Evolutionary conservation across 2,329 filamentous ascomycete genomes (phyloP).

Genomic region (Bipolaris oryzae): DNA sequence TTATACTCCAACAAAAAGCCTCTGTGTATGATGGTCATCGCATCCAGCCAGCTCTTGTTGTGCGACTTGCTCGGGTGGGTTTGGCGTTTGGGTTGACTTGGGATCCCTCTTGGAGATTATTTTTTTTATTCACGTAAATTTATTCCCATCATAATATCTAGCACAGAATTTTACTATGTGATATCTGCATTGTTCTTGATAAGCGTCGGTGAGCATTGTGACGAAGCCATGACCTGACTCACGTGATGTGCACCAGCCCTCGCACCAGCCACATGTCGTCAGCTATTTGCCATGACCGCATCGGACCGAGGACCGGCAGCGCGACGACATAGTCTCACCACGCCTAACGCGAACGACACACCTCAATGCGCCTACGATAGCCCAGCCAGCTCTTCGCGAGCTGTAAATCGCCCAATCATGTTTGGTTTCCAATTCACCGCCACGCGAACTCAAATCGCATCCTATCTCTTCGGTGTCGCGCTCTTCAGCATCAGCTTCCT

Average conservation of each 20-base stretch:
- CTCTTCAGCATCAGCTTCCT: conserved; percentile 89
- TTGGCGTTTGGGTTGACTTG: neutral
- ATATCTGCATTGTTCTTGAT: too few species aligned
- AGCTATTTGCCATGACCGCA: conserved; percentile 1
- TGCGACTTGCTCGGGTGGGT: conserved; percentile 6
- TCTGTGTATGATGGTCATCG: conserved; percentile 1
- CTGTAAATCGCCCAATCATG: conserved; percentile 30
- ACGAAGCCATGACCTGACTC: neutral
- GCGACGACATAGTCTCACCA: conserved; percentile 13
- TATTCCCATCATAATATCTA: neutral
- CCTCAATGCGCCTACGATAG: conserved; percentile 22
- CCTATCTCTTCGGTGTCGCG: conserved; percentile 81
- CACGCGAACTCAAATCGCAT: conserved; percentile 62
- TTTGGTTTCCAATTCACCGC: conserved; percentile 59
- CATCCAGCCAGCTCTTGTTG: neutral
- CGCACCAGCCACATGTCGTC: conserved; percentile 12
- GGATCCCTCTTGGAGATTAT: neutral
- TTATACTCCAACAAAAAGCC: neutral
- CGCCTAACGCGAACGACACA: conserved; percentile 4
- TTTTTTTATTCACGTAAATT: conserved; percentile 1
- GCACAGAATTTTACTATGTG: neutral
- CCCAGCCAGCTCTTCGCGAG: conserved; percentile 30
- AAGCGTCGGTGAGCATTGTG: neutral
- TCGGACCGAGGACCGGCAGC: conserved; percentile 11
- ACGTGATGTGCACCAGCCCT: conserved; percentile 5